Conservation (phyloP, 2,329 filamentous ascomycete species). For the Pseudogymnoascus destructans region DNA sequence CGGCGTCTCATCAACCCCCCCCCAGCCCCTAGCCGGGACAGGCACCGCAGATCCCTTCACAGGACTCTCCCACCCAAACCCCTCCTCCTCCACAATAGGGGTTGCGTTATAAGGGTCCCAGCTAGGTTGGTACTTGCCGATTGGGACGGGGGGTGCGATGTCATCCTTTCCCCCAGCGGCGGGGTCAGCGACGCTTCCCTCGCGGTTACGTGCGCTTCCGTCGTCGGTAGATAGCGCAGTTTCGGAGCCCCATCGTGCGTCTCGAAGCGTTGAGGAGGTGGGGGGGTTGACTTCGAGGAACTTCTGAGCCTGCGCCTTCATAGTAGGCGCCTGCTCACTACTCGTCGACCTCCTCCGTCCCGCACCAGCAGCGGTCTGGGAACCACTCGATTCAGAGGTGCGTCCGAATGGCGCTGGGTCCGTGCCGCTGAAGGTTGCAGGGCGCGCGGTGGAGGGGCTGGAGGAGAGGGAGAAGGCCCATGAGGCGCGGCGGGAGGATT, state of each 20-base stretch:
- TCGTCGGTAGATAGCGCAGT: neutral
- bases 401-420: neutral
- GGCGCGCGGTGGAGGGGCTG: neutral
- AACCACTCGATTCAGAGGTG: neutral
- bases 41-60: neutral
- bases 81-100: slow-evolving; percentile 29
- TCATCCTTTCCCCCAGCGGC: slow-evolving; percentile 10
- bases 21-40: neutral
- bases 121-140: slow-evolving; percentile 27
- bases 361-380: neutral
- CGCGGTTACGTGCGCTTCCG: neutral
- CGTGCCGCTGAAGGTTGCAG: neutral
- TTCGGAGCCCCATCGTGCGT: neutral
- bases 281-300: neutral
- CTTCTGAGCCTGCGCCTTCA: neutral
- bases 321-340: neutral
- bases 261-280: neutral
- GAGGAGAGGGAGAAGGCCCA: slow-evolving; percentile 2
- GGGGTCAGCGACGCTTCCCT: neutral
- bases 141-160: slow-evolving; percentile 23
- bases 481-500: neutral
- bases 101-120: slow-evolving; percentile 27
- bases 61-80: slow-evolving; percentile 21
- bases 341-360: neutral
- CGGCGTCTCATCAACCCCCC: neutral